Percentiles rank a stretch among this genome's conserved stretches.
phyloP scores from a whole-genome alignment of 768 basidiomycete species.

The Panus rudis region DNA sequence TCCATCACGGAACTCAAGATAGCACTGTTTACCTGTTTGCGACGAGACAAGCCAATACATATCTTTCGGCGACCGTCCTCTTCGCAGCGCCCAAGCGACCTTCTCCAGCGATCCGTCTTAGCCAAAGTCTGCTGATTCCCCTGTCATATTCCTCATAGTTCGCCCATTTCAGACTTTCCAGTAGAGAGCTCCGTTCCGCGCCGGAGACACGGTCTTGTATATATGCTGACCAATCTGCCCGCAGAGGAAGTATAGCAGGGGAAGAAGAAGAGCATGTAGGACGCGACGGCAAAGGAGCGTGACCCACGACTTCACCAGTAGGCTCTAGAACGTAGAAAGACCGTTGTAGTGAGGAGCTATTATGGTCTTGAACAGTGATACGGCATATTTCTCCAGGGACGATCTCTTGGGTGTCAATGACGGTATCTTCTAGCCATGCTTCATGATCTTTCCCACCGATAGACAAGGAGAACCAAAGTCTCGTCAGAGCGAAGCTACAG shows the following conservation, averaged over 20 bases:
- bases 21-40: slow-evolving; percentile 50
- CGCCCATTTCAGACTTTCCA: slow-evolving; percentile 50
- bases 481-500: slow-evolving; percentile 53
- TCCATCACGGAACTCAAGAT: too few relatives aligned
- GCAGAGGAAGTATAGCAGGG: slow-evolving; percentile 20
- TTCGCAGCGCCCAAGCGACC: slow-evolving; percentile 37
- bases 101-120: slow-evolving; percentile 36
- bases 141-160: slow-evolving; percentile 64
- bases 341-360: slow-evolving; percentile 15
- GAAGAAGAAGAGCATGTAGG: slow-evolving; percentile 1
- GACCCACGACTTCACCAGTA: slow-evolving; percentile 70
- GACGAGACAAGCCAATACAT: slow-evolving; percentile 65
- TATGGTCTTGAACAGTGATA: slow-evolving; percentile 27
- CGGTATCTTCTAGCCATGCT: slow-evolving; percentile 28
- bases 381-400: slow-evolving; percentile 56
- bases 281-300: slow-evolving; percentile 13
- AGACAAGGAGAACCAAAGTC: slow-evolving; percentile 58
- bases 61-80: slow-evolving; percentile 47
- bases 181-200: slow-evolving; percentile 17
- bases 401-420: slow-evolving; percentile 47
- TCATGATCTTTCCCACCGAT: slow-evolving; percentile 33
- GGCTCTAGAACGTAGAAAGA: slow-evolving; percentile 55
- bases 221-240: slow-evolving; percentile 64
- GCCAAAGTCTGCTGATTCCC: slow-evolving; percentile 67
- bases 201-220: slow-evolving; percentile 26